Percentiles rank a stretch among this genome's conserved stretches.
These are phyloP conservation scores for Yarrowia sp. DNA, from an alignment of 805 yeast species.

Conservation along the genomic window DNA sequence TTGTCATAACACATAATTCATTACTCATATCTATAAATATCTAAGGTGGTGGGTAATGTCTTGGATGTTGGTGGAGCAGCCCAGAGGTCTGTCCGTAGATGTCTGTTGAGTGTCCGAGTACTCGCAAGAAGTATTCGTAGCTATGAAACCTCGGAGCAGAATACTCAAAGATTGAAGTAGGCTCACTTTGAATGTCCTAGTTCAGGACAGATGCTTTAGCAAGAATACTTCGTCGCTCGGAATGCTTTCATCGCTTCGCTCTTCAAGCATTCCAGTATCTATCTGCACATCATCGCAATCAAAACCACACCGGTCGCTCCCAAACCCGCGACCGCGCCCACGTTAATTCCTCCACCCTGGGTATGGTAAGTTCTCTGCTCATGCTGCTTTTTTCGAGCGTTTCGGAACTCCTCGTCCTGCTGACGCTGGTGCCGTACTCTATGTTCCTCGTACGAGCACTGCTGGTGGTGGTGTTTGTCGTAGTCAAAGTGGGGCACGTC, in stretches of 20 bases:
- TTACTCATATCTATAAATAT: constrained; percentile 36
- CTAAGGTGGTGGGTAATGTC: constrained; percentile 2
- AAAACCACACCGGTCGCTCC: constrained; percentile 28
- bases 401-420: constrained; percentile 28
- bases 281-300: constrained; percentile 35
- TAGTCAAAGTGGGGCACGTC: constrained; percentile 52
- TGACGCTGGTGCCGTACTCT: constrained; percentile 41
- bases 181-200: too few relatives aligned
- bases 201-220: too few relatives aligned
- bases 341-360: constrained; percentile 23
- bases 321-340: constrained; percentile 28
- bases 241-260: too few relatives aligned
- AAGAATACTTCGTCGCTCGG: too few relatives aligned
- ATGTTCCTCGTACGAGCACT: constrained; percentile 47
- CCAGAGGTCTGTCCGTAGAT: too few relatives aligned
- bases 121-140: too few relatives aligned
- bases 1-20: constrained; percentile 28
- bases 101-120: too few relatives aligned
- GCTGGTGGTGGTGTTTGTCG: constrained; percentile 48
- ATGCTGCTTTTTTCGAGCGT: constrained; percentile 1
- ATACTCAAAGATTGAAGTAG: too few relatives aligned
- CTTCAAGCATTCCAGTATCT: not conserved
- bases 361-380: constrained; percentile 4
- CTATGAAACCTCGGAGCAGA: too few relatives aligned
- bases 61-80: too few relatives aligned